Evolutionary conservation across 768 basidiomycete genomes (phyloP).

Genomic region (Cyclocybe cylindracea): DNA sequence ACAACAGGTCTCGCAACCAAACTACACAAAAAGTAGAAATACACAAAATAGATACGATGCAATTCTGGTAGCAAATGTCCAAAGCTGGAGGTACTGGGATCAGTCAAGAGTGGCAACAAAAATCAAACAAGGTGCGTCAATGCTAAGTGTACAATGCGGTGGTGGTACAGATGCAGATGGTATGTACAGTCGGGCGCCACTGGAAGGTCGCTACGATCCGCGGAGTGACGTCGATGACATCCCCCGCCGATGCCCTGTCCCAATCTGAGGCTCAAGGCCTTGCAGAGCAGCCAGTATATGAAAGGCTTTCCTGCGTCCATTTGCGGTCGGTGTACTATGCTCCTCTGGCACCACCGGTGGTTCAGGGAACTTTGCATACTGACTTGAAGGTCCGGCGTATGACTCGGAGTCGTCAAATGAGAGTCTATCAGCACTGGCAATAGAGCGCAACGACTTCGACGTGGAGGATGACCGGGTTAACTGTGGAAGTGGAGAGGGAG

Average conservation of each 20-base stretch:
- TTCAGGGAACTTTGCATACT: conserved; percentile 73
- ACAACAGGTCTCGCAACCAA: not conserved
- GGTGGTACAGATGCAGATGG: conserved; percentile 22
- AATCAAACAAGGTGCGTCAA: conserved; percentile 21
- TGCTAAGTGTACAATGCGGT: conserved; percentile 27
- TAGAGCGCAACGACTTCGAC: conserved; percentile 47
- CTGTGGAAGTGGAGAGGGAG: conserved; percentile 42
- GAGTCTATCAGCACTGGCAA: conserved; percentile 35
- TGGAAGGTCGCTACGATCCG: conserved; percentile 33
- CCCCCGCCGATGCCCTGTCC: conserved; percentile 49
- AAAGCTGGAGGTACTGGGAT: conserved; percentile 1
- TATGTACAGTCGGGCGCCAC: conserved; percentile 6
- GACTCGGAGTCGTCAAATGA: conserved; percentile 47
- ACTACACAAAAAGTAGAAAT: conserved; percentile 22
- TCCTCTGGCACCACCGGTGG: conserved; percentile 54
- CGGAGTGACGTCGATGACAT: conserved; percentile 54
- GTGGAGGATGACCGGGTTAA: conserved; percentile 59
- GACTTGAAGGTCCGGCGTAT: conserved; percentile 66
- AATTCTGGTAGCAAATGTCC: conserved; percentile 8
- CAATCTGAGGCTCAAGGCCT: conserved; percentile 32
- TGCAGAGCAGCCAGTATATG: conserved; percentile 60
- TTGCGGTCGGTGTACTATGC: conserved; percentile 50
- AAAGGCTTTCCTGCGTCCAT: conserved; percentile 65
- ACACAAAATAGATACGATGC: conserved; percentile 17
- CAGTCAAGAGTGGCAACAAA: conserved; percentile 19